Evolutionary conservation across 148 eudicot species (phyloP), one percentile per base, ranked within the genome.

Genomic region (Salicornia ramosissima): DNA sequence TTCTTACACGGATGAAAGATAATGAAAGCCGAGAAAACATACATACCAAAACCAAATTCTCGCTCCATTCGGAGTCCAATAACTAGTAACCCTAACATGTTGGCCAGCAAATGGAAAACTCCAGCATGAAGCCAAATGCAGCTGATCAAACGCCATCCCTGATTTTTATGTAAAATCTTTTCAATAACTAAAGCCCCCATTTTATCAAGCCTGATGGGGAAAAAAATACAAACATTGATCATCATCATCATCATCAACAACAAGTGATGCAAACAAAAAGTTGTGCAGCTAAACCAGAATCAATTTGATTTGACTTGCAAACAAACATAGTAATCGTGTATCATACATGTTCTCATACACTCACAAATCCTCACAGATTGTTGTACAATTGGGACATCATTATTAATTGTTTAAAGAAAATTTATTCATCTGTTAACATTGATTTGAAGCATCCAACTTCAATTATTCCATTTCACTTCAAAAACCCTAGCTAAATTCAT

Each of bases 101-200:
- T 92, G 55, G 89, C 90, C 53, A 92, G 81, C 53, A 89, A 19
- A 81, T 92, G 97, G 11, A 92, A 79, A 80, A 92, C 92, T 67
- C 97, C 97, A 75, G 85, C 97, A 78, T 92, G 97, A 55, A 92
- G 77, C 97, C 97, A 92, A 45, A 92, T 86, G 80, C 97, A 92
- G 34, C 83, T 78, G 78, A 89, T 71, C 39, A 92, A 87, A 67
- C 96, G 96, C 97, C 97, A 92, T 31, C 86, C 91, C 70, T 92
- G 90, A 70, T 85, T 86, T 22, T 65, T 29, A 61, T 92, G 68
- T 15, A 89, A 83, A 67, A 89, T 88, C 67, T 86, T 89, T 71
- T 55, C 40, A 71, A 86, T 86, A 57, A 83, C 87, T 68, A 92
- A 85, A 46, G 93, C 97, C 22, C 97, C 97, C 97, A 92, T 84